Percentiles rank a stretch among this genome's conserved stretches.
Evolutionary conservation across 192 early-diverging fungal species (phyloP).

Genomic region (Jimgerdemannia lactiflua): DNA sequence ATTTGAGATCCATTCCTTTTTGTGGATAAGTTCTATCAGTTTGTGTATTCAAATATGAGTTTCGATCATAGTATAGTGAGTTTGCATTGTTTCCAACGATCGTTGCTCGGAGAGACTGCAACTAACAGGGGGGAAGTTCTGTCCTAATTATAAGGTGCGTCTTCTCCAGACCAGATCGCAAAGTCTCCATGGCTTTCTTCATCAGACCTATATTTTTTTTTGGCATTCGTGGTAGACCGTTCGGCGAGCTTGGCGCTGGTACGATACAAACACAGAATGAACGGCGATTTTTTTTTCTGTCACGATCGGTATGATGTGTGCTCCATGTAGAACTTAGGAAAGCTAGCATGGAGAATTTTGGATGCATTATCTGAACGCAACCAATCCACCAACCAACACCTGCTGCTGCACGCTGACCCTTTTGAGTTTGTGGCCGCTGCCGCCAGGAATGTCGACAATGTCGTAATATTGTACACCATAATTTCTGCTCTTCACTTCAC

Average conservation of each 20-base stretch:
- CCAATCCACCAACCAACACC: not conserved
- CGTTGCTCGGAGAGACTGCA: not conserved
- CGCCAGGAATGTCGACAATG: not conserved
- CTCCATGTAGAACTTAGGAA: not conserved
- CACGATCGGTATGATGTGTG: not conserved
- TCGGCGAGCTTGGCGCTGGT: not conserved
- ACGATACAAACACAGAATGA: not conserved
- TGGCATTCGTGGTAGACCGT: not conserved
- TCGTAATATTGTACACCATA: not conserved
- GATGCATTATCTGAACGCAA: not conserved
- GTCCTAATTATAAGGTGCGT: not conserved
- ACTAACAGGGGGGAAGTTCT: not conserved
- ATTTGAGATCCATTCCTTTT: not conserved
- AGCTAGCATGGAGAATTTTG: not conserved
- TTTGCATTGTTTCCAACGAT: not conserved
- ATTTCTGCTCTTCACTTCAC: too few relatives aligned
- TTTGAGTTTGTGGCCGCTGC: not conserved
- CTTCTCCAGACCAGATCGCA: not conserved
- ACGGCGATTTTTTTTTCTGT: not conserved
- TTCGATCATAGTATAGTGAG: not conserved
- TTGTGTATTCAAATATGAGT: not conserved
- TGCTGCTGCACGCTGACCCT: not conserved
- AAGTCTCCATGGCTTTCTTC: not conserved
- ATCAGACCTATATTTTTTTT: not conserved
- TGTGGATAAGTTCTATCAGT: not conserved